Evolutionary conservation across 768 basidiomycete species (phyloP), one percentile per base, ranked within the genome.

Genomic region (Tephrocybe sp.): DNA sequence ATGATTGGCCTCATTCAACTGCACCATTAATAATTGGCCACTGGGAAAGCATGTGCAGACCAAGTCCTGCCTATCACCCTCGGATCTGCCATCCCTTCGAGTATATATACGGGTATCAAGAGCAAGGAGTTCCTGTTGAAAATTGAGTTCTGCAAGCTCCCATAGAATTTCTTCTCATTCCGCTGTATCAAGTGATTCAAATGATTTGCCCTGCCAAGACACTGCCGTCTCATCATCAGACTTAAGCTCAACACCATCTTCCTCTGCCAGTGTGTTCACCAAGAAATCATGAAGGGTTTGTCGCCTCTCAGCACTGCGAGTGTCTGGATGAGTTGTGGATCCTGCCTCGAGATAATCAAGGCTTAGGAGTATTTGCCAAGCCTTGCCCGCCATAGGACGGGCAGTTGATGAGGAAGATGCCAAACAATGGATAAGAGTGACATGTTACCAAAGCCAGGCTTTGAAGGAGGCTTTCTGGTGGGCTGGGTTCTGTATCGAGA

Each of bases 101-200:
- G n/a, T 5, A 9, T 11, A 5, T 16, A 35, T 5, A 11, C 34
- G 34, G 34, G 13, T 42, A n/a, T 66, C 48, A 2, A 66, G 56
- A 8, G 59, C 52, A 11, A 51, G 38, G 9, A 64, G 44, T 22
- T 63, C 55, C 30, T 52, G 60, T 2, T 42, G 19, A 34, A 61
- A 64, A 16, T 55, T 56, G 9, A 58, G 50, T 26, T 64, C 54
- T 4, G 45, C 47, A 0, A 62, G 19, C 39, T 61, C 51, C 56
- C 55, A 63, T 6, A 61, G 21, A 30, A 65, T 35, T n/a, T 57
- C 39, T 21, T 55, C 49, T 2, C 31, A 40, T n/a, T 48, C 37
- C 6, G 26, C 15, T 34, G 47, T 16, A 4, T 26, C 31, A 19
- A 56, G 30, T 2, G 42, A 32, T 25, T 18, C 18, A 11, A 48